Base-by-base conservation (phyloP, 768 basidiomycete genomes). In the Psilocybe cubensis region DNA sequence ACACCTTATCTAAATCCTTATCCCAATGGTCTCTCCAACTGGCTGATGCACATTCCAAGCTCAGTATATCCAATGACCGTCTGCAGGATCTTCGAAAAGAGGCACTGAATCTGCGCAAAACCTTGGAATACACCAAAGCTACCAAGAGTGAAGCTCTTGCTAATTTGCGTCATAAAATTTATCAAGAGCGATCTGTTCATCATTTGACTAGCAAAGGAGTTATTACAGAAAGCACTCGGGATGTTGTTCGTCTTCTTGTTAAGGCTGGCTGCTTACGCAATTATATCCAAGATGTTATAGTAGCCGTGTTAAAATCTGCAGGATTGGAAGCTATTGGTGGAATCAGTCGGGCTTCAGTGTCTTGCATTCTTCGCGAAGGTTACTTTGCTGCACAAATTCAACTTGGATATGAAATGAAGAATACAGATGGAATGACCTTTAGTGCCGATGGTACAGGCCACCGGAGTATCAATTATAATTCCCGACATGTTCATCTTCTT, bases 321-420 rank as follows among this genome's bases (percentile, higher is more conserved):
- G 64, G 62, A 12, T 45, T 66, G 2, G 52, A 23, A 10, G 31
- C 54, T 31, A 46, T 65, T 54, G 66, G 62, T 18, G 42, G 18
- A 17, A 61, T 65, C 17, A 65, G 64, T 41, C 25, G 48, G 1
- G 28, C 61, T 40, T 57, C 55, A 31, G 47, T 65, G 21, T 21
- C 58, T 11, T 46, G 62, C n/a, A 59, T 59, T 33, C 23, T 66
- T 44, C 56, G 25, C 25, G 62, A 69, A 50, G 65, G 66, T 14
- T 61, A 57, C 28, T 50, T 63, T 63, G 68, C 67, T 21, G 54
- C 65, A 43, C 63, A 64, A 25, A 57, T 69, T 24, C 68, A 70
- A 25, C 54, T 66, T 49, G 67, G 58, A 7, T 47, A 64, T 58
- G 63, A 67, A 31, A 59, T 70, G 47, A 25, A 42, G 29, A 52